Conservation (phyloP, 2,329 filamentous ascomycete genomes). For the Talaromyces albobiverticillius region DNA sequence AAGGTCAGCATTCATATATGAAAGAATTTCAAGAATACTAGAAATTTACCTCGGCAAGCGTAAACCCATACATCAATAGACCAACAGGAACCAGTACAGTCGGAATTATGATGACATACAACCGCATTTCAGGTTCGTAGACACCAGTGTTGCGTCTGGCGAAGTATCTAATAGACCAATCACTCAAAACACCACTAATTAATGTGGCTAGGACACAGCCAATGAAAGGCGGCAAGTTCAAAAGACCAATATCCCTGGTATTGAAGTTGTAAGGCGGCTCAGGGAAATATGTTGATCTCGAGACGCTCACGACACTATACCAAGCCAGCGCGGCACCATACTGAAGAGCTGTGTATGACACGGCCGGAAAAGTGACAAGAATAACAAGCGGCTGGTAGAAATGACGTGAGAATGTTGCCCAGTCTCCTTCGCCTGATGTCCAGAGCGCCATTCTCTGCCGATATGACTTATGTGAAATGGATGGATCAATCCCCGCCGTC, state of each 20-base stretch:
- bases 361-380: constrained; percentile 49
- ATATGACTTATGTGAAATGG: constrained; percentile 40
- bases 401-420: constrained; percentile 19
- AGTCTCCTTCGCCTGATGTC: constrained; percentile 17
- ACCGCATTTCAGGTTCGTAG: constrained; percentile 46
- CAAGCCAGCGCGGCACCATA: constrained; percentile 40
- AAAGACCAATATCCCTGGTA: constrained; percentile 37
- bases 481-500: constrained; percentile 13
- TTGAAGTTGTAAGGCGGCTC: constrained; percentile 40
- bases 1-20: no score
- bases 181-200: constrained; percentile 33
- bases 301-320: constrained; percentile 37
- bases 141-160: constrained; percentile 38
- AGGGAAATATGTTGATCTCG: constrained; percentile 35
- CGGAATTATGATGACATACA: constrained; percentile 27
- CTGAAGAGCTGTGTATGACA: constrained; percentile 38
- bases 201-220: constrained; percentile 33
- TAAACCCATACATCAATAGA: neutral
- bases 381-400: constrained; percentile 28
- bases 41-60: neutral
- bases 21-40: neutral
- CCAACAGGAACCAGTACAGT: neutral
- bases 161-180: constrained; percentile 34
- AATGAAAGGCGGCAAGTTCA: constrained; percentile 41
- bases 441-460: constrained; percentile 39